A percentile compares a stretch with the other conserved stretches of the same genome.
phyloP scores from a whole-genome alignment of 768 basidiomycete genomes.

The Boletus coccyginus region DNA sequence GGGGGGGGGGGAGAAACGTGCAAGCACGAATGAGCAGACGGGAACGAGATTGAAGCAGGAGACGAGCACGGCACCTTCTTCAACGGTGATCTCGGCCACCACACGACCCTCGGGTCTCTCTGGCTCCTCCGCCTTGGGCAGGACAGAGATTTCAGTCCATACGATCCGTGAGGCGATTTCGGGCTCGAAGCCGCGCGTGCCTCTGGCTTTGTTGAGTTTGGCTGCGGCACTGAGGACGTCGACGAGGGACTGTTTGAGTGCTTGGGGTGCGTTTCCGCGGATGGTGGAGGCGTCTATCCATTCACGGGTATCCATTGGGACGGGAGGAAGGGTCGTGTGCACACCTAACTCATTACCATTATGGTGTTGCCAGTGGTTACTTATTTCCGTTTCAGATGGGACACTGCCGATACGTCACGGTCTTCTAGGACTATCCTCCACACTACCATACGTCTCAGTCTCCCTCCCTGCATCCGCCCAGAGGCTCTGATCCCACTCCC shows the following conservation, averaged over 20 bases:
- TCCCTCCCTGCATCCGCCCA: too few species aligned
- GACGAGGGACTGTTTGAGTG: slow-evolving; percentile 28
- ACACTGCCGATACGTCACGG: too few species aligned
- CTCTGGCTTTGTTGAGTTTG: slow-evolving; percentile 6
- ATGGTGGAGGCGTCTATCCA: slow-evolving; percentile 21
- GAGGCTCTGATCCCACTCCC: too few species aligned
- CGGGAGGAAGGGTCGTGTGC: too few species aligned
- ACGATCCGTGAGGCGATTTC: slow-evolving; percentile 23
- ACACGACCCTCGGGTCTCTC: slow-evolving; percentile 43
- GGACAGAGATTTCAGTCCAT: slow-evolving; percentile 42
- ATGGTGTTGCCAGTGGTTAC: too few species aligned
- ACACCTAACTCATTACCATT: too few species aligned
- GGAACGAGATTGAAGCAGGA: background rate
- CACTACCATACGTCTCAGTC: too few species aligned
- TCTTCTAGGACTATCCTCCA: too few species aligned
- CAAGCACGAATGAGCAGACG: background rate
- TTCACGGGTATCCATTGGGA: slow-evolving; percentile 12
- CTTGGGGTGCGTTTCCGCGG: slow-evolving; percentile 27
- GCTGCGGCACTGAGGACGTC: slow-evolving; percentile 11
- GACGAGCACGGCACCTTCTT: slow-evolving; percentile 34
- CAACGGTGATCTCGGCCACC: slow-evolving; percentile 42
- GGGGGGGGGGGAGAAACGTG: too few species aligned
- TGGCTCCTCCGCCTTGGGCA: slow-evolving; percentile 44
- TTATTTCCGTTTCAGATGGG: too few species aligned
- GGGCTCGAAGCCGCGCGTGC: slow-evolving; percentile 21